Base-by-base conservation (phyloP, 208 protist species). In the Acanthamoeba lugdunensis region DNA sequence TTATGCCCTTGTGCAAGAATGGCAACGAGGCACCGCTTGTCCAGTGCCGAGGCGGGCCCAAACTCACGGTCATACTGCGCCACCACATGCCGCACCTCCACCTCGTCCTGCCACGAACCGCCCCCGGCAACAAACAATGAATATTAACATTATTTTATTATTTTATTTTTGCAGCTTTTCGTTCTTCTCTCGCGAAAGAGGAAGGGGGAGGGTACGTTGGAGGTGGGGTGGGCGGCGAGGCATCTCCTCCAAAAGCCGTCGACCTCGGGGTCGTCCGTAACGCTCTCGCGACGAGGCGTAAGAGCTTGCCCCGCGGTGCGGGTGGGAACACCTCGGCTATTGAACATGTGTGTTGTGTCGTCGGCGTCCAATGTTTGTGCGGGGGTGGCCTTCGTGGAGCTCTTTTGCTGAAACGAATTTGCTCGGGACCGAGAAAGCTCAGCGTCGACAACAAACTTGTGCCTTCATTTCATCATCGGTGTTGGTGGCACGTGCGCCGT, bases 71-170 rank as follows among this genome's bases (percentile, higher is more conserved):
- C 79, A 25, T 87, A 87, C 7, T 87, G 50, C 21, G 18, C 50
- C 41, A 87, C 79, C 28, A 87, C 16, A 30, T 87, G 79, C 4
- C 79, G 79, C 7, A 87, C 79, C 28, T 87, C 79, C 25, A 87
- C 50, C 30, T 63, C 25, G 16, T 41, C 79, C 79, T 87, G 50
- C 37, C 37, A 41, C 37, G 37, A 41, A 41, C 37, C 37, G 3
- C 37, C 6, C 37, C 71, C 71, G 37, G 21, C 65, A 81, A 81
- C 13, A 0, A 81, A 13, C 33, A 81, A 13, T 25, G 2, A 11
- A 11, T 9, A 30, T 5, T 6, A 25, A n/a, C 21, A 28, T 9
- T 25, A 33, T 25, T 45, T 45, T 45, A 45, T 6, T 45, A 45
- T 45, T 45, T 41, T 41, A 41, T 4, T 45, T 45, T 45, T 45